Evolutionary conservation across 2,329 filamentous ascomycete species (phyloP).

Genomic region (Mollisia scopiformis): DNA sequence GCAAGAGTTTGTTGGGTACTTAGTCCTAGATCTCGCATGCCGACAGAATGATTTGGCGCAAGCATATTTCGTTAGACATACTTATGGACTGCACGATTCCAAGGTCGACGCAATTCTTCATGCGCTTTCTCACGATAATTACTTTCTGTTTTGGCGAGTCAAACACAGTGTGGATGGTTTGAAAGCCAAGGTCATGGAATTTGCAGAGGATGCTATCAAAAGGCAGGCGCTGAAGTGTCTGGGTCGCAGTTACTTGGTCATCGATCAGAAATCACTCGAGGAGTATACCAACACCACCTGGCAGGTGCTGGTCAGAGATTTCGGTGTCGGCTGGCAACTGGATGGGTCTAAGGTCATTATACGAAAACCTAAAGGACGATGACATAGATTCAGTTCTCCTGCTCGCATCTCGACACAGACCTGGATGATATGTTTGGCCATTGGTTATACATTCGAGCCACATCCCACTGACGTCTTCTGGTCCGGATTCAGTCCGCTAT

Average conservation of each 20-base stretch:
- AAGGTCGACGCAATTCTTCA: conserved; percentile 70
- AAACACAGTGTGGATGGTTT: conserved; percentile 79
- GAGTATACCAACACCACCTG: conserved; percentile 70
- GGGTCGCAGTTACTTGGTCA: conserved; percentile 76
- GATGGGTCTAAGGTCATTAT: conserved; percentile 78
- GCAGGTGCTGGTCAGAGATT: conserved; percentile 67
- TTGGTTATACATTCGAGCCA: background rate
- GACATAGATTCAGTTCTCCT: conserved; percentile 14
- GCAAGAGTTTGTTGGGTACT: conserved; percentile 78
- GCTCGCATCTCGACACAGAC: background rate
- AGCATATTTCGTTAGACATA: conserved; percentile 68
- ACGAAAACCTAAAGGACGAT: conserved; percentile 57
- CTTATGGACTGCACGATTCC: conserved; percentile 65
- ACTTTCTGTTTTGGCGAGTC: conserved; percentile 74
- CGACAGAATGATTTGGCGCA: conserved; percentile 74
- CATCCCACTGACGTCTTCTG: background rate
- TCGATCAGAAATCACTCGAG: conserved; percentile 72
- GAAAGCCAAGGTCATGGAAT: conserved; percentile 78
- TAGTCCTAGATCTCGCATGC: conserved; percentile 87
- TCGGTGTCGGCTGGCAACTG: conserved; percentile 84
- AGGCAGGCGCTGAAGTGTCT: conserved; percentile 84
- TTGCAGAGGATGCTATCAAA: conserved; percentile 74
- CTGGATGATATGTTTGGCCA: background rate
- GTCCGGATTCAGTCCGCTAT: background rate
- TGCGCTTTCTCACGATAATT: conserved; percentile 81